Base-by-base conservation (phyloP, 2,329 filamentous ascomycete species). In the Anthostomella pinea region DNA sequence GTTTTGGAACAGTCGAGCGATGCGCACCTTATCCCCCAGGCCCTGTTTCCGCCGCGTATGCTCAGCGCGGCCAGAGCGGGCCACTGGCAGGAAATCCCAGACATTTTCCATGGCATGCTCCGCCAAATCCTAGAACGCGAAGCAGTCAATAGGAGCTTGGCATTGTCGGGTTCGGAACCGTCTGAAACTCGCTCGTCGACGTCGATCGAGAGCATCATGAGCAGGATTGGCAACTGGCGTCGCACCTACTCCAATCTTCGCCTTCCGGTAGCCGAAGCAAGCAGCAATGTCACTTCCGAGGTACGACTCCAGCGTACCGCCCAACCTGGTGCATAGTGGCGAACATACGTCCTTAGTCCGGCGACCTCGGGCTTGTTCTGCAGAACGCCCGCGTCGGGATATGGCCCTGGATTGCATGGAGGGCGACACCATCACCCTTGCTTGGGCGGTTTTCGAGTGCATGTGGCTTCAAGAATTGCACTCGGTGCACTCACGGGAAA, bases 51-150 rank as follows among this genome's bases (percentile, higher is more conserved):
- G 5, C 64, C 69, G 1, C 64, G 68, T 22, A 71, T 80, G 61
- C 57, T 81, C 11, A 68, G 63, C 35, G 72, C 73, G 7, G 77
- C 75, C n/a, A 67, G 75, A 41, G 65, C 67, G 6, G 76, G 74
- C 28, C 68, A 69, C 43, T 82, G 77, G 78, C 58, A 70, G 24
- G 71, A 77, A 16, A 71, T 81, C 9, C 78, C 78, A 11, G 71
- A 74, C 27, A 70, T 70, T 30, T 62, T 81, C 23, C 76, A 74
- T 43, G 66, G 67, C 31, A 63, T 75, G 45, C 66, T 81, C 23
- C 66, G 73, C 17, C 65, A 66, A 15, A 66, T 66, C 7, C 53
- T 78, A 11, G 65, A 67, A 25, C 56, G 56, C 7, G 68, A 70
- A 41, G 28, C 45, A n/a, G n/a, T n/a, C n/a, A n/a, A n/a, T n/a